These are phyloP conservation scores for Trichoderma pleuroti DNA, from an alignment of 2,329 filamentous ascomycete genomes.

Conservation along the genomic window DNA sequence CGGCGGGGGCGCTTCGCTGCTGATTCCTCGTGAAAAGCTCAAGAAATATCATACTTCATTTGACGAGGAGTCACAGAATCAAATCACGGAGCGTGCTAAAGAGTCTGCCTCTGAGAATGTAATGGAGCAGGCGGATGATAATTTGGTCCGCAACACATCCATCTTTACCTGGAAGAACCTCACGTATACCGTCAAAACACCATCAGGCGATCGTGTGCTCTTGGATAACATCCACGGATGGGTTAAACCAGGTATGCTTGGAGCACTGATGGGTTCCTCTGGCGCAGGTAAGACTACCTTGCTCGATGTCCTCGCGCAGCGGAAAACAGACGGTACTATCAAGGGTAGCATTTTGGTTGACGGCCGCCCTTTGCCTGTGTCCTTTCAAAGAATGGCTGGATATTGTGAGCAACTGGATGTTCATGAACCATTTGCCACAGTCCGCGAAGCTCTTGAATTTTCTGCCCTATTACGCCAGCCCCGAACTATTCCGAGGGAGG, in stretches of 20 bases:
- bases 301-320: constrained; percentile 74
- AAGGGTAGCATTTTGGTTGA: constrained; percentile 75
- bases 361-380: constrained; percentile 64
- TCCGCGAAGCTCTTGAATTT: constrained; percentile 62
- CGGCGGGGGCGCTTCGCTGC: neutral
- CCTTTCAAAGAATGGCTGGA: constrained; percentile 75
- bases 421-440: constrained; percentile 67
- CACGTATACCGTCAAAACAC: constrained; percentile 63
- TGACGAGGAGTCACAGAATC: neutral
- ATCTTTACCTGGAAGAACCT: constrained; percentile 71
- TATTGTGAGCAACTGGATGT: constrained; percentile 82
- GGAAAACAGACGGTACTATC: constrained; percentile 75
- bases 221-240: constrained; percentile 79
- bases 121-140: neutral
- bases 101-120: neutral
- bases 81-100: neutral
- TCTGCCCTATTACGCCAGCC: constrained; percentile 68
- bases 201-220: constrained; percentile 60
- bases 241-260: constrained; percentile 76
- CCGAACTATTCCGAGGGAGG: constrained; percentile 56
- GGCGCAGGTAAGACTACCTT: constrained; percentile 88
- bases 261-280: constrained; percentile 73
- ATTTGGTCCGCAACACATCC: neutral
- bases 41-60: neutral
- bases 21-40: neutral